Conservation (phyloP, 306 rosid genomes). For the Geum urbanum region DNA sequence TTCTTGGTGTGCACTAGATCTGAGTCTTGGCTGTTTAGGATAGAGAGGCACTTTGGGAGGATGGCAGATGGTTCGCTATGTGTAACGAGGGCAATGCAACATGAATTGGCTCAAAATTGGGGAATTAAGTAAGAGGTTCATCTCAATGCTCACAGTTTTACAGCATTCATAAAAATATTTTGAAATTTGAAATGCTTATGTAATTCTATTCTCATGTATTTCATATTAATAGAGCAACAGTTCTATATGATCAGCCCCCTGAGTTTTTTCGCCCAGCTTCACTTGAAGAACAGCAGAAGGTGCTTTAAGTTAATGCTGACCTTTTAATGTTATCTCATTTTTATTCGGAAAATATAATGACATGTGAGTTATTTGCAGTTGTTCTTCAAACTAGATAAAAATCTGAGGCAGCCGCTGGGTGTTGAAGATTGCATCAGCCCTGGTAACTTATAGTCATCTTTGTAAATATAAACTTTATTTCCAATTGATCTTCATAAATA, state of each 20-base stretch:
- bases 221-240: slow-evolving; percentile 38
- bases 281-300: slow-evolving; percentile 80
- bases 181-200: not conserved
- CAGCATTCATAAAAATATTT: slow-evolving; percentile 6
- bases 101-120: slow-evolving; percentile 97
- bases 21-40: slow-evolving; percentile 46
- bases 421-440: slow-evolving; percentile 60
- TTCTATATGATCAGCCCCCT: slow-evolving; percentile 94
- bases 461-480: not conserved
- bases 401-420: slow-evolving; percentile 54
- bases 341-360: slow-evolving; percentile 17
- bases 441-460: slow-evolving; percentile 39
- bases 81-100: slow-evolving; percentile 94
- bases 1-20: slow-evolving; percentile 14
- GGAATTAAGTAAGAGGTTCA: slow-evolving; percentile 69
- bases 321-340: slow-evolving; percentile 14
- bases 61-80: slow-evolving; percentile 89
- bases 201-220: slow-evolving; percentile 8
- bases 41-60: slow-evolving; percentile 81
- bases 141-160: slow-evolving; percentile 29
- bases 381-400: slow-evolving; percentile 66
- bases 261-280: slow-evolving; percentile 81
- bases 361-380: slow-evolving; percentile 42
- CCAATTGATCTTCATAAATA: not conserved
- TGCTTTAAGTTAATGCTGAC: slow-evolving; percentile 14